A percentile compares a stretch with the other conserved stretches of the same genome.
Evolutionary conservation across 305 asterid species (phyloP).

Genomic region (Plantago coronopus): DNA sequence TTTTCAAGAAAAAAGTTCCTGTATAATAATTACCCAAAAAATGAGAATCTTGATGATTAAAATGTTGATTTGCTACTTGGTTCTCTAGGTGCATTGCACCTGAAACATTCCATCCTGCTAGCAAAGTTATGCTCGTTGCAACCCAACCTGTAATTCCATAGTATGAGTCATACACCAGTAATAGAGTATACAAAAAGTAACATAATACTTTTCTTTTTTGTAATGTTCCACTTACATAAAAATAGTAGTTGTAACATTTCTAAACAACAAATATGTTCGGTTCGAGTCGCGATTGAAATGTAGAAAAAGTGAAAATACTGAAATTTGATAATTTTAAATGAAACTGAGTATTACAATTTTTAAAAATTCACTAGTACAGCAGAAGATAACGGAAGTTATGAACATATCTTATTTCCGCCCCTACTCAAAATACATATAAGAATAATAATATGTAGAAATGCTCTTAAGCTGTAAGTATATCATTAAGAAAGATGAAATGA

Average conservation of each 20-base stretch:
- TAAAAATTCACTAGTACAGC: too few species aligned
- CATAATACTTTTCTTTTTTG: background rate
- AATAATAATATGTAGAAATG: background rate
- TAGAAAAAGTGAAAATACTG: too few species aligned
- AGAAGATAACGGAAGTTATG: too few species aligned
- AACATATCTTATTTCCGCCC: too few species aligned
- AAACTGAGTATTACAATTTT: too few species aligned
- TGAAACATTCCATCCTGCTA: conserved; percentile 90
- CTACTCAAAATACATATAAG: background rate
- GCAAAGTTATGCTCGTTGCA: conserved; percentile 99
- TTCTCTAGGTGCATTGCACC: conserved; percentile 98
- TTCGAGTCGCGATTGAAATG: too few species aligned
- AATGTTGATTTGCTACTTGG: conserved; percentile 53
- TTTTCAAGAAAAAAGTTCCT: too few species aligned
- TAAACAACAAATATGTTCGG: too few species aligned
- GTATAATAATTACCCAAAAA: conserved; percentile 50
- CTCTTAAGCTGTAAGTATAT: background rate
- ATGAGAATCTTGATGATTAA: conserved; percentile 46
- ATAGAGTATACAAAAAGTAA: too few species aligned
- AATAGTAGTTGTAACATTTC: background rate
- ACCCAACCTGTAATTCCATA: conserved; percentile 48
- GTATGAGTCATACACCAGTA: too few species aligned
- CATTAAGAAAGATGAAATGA: background rate
- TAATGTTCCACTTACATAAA: too few species aligned
- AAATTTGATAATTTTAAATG: too few species aligned